These are phyloP conservation scores for Sphaceloma murrayae DNA, from an alignment of 2,329 filamentous ascomycete species.

Conservation along the genomic window DNA sequence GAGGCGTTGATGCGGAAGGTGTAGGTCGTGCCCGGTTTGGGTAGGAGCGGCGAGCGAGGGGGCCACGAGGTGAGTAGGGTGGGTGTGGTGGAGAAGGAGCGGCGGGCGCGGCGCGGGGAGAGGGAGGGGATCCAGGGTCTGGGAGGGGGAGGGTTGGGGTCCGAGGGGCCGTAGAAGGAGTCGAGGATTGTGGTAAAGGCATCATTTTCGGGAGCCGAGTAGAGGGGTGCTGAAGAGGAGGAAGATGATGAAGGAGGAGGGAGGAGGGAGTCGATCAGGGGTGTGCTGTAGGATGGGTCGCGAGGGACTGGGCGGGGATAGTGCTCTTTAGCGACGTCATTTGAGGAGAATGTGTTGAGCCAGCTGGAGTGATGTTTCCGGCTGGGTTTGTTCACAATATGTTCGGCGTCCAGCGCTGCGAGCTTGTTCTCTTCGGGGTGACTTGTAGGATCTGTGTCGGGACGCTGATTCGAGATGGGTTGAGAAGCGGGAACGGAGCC, in stretches of 20 bases:
- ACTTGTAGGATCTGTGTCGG: too few relatives aligned
- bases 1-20: slow-evolving; percentile 36
- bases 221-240: slow-evolving; percentile 17
- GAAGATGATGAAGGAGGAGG: too few relatives aligned
- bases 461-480: too few relatives aligned
- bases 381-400: too few relatives aligned
- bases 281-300: slow-evolving; percentile 18
- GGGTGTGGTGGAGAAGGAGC: slow-evolving; percentile 8
- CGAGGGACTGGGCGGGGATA: too few relatives aligned
- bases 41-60: slow-evolving; percentile 14
- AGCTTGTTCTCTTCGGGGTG: too few relatives aligned
- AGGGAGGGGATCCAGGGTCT: slow-evolving; percentile 17
- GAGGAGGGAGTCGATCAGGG: slow-evolving; percentile 18
- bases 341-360: too few relatives aligned
- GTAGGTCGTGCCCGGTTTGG: slow-evolving; percentile 16
- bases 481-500: too few relatives aligned
- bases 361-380: too few relatives aligned
- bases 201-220: slow-evolving; percentile 15
- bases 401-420: too few relatives aligned
- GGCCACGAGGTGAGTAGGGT: not conserved
- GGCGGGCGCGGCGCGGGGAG: not conserved
- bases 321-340: too few relatives aligned
- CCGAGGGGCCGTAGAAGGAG: slow-evolving; percentile 11
- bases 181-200: slow-evolving; percentile 18
- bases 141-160: slow-evolving; percentile 1